These are phyloP conservation scores for Rhodotorula kratochvilovae DNA, from an alignment of 768 basidiomycete genomes.

Conservation along the genomic window DNA sequence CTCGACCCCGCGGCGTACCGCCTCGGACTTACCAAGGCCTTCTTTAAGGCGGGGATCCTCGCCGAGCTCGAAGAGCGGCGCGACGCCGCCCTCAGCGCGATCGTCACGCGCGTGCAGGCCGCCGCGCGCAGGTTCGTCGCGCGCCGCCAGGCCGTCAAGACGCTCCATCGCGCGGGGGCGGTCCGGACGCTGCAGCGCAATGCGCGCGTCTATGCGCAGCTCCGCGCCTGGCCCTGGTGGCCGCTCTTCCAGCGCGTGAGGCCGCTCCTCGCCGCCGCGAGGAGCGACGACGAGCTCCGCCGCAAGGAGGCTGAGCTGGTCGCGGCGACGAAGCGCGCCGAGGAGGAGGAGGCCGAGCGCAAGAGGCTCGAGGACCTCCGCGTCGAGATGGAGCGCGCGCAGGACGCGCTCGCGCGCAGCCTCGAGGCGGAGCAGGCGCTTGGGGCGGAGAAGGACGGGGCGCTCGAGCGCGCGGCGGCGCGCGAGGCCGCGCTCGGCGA, in stretches of 20 bases:
- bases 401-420: conserved; percentile 71
- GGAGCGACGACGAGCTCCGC: conserved; percentile 84
- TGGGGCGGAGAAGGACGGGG: conserved; percentile 72
- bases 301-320: conserved; percentile 78
- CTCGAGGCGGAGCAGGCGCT: conserved; percentile 76
- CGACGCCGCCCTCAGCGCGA: conserved; percentile 77
- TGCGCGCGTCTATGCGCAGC: conserved; percentile 80
- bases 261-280: conserved; percentile 83
- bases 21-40: conserved; percentile 94
- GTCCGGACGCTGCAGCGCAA: conserved; percentile 90
- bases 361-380: conserved; percentile 72
- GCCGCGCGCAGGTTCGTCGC: conserved; percentile 78
- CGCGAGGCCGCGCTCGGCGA: conserved; percentile 82
- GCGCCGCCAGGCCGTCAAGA: conserved; percentile 85
- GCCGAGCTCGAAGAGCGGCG: conserved; percentile 92
- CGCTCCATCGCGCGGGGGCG: conserved; percentile 84
- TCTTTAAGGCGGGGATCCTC: conserved; percentile 96
- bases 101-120: conserved; percentile 85
- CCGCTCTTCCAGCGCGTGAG: conserved; percentile 94
- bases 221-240: conserved; percentile 99
- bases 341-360: conserved; percentile 76
- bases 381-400: conserved; percentile 77
- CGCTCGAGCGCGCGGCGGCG: conserved; percentile 76
- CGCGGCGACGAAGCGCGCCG: conserved; percentile 74
- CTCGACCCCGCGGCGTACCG: conserved; percentile 78